Evolutionary conservation across 2,329 filamentous ascomycete genomes (phyloP), one percentile per base, ranked within the genome.

Genomic region (Fusarium neocosmosporiellum): DNA sequence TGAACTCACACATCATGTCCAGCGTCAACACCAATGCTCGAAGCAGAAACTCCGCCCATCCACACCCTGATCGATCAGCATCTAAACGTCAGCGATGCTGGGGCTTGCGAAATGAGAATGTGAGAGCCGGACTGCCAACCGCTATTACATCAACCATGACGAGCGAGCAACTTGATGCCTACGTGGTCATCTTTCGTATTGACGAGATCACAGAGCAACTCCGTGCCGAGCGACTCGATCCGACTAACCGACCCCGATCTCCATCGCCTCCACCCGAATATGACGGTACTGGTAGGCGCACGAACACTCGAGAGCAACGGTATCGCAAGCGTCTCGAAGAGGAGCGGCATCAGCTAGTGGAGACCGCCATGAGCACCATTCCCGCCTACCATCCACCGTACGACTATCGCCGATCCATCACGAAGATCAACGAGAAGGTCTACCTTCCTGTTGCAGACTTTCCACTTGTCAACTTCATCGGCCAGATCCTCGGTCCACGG

Each of bases 381-480:
- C 33, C 54, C 2, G 16, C 54, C 7, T 39, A 20, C 7, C 33
- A 93, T 78, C 91, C 91, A 77, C 93, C 93, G 72, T 89, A 89
- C 84, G 92, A 94, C 83, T 94, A 94, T 83, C 90, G 92, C 82
- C 90, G 91, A 73, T 92, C 91, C 71, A 93, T 91, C 82, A 93
- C 93, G 87, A 93, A 54, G 55, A 37, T 92, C 81, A 92, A 93
- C 84, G 93, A 94, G 86, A 94, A 94, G 85, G 91, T 95, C 87
- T 94, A 94, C 83, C 92, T 95, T 80, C 93, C 92, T 78, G 91
- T 93, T 84, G 94, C 93, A 87, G 93, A 95, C 84, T 94, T 94
- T 84, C 93, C 92, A 85, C 91, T 93, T 82, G 93, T 94, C 88
- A 95, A 95, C 88, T 8, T 11, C 24, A 95, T 95, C 88, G 93